phyloP scores from a whole-genome alignment of 441 rosid genomes.

The Melastoma candidum region DNA sequence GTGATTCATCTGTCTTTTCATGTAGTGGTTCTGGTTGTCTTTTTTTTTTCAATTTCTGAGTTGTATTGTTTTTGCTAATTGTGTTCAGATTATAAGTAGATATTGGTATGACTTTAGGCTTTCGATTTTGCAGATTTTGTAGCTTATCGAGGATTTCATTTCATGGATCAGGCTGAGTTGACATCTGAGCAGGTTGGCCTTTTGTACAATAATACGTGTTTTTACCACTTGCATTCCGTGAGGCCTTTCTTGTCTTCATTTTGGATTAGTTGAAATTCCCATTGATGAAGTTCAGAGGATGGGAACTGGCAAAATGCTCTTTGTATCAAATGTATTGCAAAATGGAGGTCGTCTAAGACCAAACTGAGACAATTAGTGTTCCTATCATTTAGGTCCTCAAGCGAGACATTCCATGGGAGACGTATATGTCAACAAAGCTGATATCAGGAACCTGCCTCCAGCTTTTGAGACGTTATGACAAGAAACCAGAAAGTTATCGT shows the following conservation, averaged over 20 bases:
- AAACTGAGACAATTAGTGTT: background rate
- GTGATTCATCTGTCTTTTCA: too few relatives aligned
- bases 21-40: too few relatives aligned
- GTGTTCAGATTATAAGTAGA: too few relatives aligned
- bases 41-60: too few relatives aligned
- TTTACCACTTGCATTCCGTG: background rate
- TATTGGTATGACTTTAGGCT: too few relatives aligned
- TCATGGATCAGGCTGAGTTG: constrained; percentile 73
- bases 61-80: too few relatives aligned
- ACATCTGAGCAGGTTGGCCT: constrained; percentile 60
- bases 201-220: background rate
- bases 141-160: too few relatives aligned
- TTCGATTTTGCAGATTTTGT: too few relatives aligned
- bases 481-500: constrained; percentile 58
- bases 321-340: background rate
- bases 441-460: constrained; percentile 84
- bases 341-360: background rate
- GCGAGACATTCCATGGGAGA: constrained; percentile 99
- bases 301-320: too few relatives aligned
- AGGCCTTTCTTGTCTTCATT: too few relatives aligned
- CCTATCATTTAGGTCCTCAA: constrained; percentile 46
- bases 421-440: constrained; percentile 84
- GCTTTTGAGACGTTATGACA: constrained; percentile 76
- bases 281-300: too few relatives aligned
- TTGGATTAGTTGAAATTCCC: too few relatives aligned